Evolutionary conservation across 1,284 basidiomycete species (phyloP).

Genomic region (Macrocybe sp.): DNA sequence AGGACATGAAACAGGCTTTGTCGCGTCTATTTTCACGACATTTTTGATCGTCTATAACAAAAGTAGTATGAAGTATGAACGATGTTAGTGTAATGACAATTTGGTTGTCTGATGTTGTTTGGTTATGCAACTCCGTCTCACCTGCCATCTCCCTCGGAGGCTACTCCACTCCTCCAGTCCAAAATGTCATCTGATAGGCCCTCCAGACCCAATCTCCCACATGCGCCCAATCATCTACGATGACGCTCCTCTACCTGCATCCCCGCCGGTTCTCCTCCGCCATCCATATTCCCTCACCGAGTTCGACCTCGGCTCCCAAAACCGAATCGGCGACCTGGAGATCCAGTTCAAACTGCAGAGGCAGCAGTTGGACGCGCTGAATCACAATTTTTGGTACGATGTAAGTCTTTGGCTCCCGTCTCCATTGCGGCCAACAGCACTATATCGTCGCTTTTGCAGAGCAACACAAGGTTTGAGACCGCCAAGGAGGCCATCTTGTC

Average conservation of each 20-base stretch:
- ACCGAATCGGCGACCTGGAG: conserved; percentile 36
- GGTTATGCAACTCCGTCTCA: not conserved
- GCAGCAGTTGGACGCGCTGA: conserved; percentile 64
- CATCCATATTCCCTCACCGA: conserved; percentile 76
- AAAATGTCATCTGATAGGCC: conserved; percentile 53
- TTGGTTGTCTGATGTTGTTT: not conserved
- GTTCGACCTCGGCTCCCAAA: conserved; percentile 38
- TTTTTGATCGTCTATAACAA: not conserved
- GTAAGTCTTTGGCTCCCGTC: conserved; percentile 37
- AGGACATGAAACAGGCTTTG: conserved; percentile 27
- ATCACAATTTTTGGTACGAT: conserved; percentile 73
- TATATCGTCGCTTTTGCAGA: conserved; percentile 34
- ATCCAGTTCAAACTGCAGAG: conserved; percentile 66
- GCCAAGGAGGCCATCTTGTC: conserved; percentile 54
- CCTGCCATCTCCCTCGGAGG: conserved; percentile 17
- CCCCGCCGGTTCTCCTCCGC: conserved; percentile 23
- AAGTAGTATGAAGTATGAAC: too few relatives aligned
- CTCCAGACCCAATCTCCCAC: conserved; percentile 72
- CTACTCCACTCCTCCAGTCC: conserved; percentile 35
- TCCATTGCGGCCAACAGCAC: conserved; percentile 3
- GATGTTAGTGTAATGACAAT: too few relatives aligned
- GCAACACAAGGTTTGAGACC: conserved; percentile 66
- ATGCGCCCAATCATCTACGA: conserved; percentile 73
- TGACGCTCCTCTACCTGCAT: conserved; percentile 34
- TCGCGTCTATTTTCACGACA: conserved; percentile 23